Evolutionary conservation across 2,329 filamentous ascomycete species (phyloP), one percentile per base, ranked within the genome.

Genomic region (Beauveria varroae): DNA sequence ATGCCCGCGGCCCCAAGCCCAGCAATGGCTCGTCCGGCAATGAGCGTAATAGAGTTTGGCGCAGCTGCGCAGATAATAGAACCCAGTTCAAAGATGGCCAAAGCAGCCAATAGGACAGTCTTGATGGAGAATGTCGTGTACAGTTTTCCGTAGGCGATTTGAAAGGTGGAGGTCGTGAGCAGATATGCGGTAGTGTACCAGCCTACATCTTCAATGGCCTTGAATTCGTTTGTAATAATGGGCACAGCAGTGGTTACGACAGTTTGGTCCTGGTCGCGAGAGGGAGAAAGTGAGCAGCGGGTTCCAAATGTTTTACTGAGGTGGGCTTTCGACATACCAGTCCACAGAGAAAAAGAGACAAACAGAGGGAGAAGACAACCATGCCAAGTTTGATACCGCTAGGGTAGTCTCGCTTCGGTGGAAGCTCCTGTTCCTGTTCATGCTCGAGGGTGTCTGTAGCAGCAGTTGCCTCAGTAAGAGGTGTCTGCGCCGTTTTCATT

Each of bases 121-220:
- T 81, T 81, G 68, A 81, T 73, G 63, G 74, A 75, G 70, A 81
- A 82, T 58, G 77, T 73, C 68, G 76, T 78, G 71, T 80, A 82
- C 37, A 82, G 65, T 12, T 73, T 76, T 51, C 80, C 80, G 61
- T 79, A 82, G 65, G 78, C 73, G 50, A 76, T 78, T 68, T 80
- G 78, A 50, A 81, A 72, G 10, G 79, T 76, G 40, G 79, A 78
- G 46, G 76, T 77, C 30, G 77, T 79, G 46, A 81, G 75, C 4
- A 81, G 71, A 64, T 81, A 81, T 3, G 77, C 65, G 12, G 78
- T 74, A 64, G 78, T 78, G 68, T 81, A 81, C 78, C 78, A 86
- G 63, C 81, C 72, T 65, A 69, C 57, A 14, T 44, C 14, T 53
- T 22, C 54, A 52, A n/a, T 55, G 51, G 50, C 28, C 28, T 28